phyloP scores from a whole-genome alignment of 441 rosid genomes.

The Erodium trifolium region DNA sequence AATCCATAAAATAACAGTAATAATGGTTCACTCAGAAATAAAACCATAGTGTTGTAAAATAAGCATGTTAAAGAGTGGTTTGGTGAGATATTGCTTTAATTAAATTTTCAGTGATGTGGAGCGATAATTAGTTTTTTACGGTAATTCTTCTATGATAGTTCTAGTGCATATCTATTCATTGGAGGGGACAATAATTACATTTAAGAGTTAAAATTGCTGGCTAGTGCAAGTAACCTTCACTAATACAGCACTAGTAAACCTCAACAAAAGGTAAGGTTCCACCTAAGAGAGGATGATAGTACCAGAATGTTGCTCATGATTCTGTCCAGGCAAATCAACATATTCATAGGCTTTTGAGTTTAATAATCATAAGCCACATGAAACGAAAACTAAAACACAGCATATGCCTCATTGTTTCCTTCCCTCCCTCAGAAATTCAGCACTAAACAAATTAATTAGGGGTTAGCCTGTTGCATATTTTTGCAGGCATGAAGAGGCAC shows the following conservation, averaged over 20 bases:
- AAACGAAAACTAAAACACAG: not conserved
- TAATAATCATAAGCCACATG: not conserved
- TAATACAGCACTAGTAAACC: not conserved
- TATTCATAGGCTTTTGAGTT: not conserved
- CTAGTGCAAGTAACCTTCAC: not conserved
- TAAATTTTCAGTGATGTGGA: not conserved
- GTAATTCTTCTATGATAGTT: not conserved
- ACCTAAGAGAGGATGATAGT: not conserved
- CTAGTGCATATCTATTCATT: not conserved
- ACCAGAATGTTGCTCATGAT: too few species aligned
- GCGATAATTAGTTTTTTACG: not conserved
- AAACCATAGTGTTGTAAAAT: not conserved
- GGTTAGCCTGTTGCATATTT: not conserved
- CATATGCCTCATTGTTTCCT: not conserved
- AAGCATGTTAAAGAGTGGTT: conserved; percentile 1
- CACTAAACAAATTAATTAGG: too few species aligned
- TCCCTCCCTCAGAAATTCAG: not conserved
- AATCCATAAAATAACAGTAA: not conserved
- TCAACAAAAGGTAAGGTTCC: not conserved
- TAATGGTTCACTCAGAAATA: too few species aligned
- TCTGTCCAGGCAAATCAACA: not conserved
- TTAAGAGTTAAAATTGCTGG: not conserved
- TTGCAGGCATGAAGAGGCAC: not conserved
- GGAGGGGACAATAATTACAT: not conserved
- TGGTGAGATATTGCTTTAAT: not conserved